Conservation (phyloP, 2,329 filamentous ascomycete genomes). For the Xylaria sp. region DNA sequence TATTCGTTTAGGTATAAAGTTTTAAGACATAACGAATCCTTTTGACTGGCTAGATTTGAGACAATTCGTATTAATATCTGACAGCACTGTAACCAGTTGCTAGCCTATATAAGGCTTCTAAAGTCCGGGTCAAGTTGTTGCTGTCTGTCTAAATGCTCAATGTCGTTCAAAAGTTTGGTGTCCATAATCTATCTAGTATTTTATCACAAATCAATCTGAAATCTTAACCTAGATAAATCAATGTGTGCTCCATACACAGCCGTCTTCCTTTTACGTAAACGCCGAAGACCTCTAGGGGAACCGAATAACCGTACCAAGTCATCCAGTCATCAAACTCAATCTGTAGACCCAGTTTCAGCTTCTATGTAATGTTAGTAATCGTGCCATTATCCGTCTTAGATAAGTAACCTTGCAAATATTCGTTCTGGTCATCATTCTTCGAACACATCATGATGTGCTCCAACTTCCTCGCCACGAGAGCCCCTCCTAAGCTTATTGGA, state of each 20-base stretch:
- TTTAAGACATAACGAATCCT: no score
- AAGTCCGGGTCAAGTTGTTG: no score
- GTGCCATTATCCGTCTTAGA: not conserved
- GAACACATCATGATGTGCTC: not conserved
- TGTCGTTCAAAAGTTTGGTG: no score
- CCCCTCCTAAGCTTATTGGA: conserved; percentile 15
- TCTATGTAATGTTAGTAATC: not conserved
- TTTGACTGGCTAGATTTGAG: no score
- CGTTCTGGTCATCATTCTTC: not conserved
- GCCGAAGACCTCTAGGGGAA: not conserved
- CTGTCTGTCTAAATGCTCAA: no score
- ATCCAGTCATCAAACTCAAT: not conserved
- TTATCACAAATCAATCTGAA: no score
- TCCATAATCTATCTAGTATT: no score
- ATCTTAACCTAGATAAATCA: no score
- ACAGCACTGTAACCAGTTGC: no score
- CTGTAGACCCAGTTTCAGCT: not conserved
- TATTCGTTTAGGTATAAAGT: no score
- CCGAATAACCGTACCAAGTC: not conserved
- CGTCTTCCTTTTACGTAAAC: conserved; percentile 1
- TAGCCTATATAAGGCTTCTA: no score
- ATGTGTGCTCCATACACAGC: not conserved
- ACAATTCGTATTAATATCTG: no score
- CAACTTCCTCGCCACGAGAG: conserved; percentile 2
- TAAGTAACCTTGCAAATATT: not conserved